Percentiles rank a stretch among this genome's conserved stretches.
Evolutionary conservation across 177 flowering plant genomes (phyloP).

Genomic region (Vitis hybrid): DNA sequence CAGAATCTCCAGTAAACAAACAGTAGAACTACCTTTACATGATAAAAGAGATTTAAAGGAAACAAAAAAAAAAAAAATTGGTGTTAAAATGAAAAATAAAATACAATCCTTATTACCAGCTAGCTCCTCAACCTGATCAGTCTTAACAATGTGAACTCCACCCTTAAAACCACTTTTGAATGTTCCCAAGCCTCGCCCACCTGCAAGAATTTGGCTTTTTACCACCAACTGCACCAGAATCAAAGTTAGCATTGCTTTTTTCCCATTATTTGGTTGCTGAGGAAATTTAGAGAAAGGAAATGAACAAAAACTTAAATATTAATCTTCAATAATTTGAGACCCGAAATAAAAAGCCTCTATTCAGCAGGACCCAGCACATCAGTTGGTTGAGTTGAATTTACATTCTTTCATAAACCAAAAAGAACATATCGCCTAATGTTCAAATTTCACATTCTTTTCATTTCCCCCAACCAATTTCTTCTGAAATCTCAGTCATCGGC

Average conservation of each 20-base stretch:
- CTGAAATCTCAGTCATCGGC: no score
- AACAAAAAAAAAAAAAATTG: background rate
- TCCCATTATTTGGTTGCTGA: background rate
- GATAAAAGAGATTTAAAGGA: background rate
- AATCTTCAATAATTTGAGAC: background rate
- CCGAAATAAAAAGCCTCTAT: background rate
- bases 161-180: constrained; percentile 89
- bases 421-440: background rate
- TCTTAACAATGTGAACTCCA: constrained; percentile 94
- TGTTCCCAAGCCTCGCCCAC: constrained; percentile 96
- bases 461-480: no score
- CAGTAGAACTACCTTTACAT: no score
- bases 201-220: constrained; percentile 96
- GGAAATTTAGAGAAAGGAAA: background rate
- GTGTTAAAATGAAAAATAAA: background rate
- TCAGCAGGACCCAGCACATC: no score
- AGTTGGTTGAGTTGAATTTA: background rate
- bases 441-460: background rate
- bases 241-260: constrained; percentile 8
- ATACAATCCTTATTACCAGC: constrained; percentile 56
- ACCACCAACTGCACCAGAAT: constrained; percentile 73
- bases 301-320: background rate
- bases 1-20: no score
- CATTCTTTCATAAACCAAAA: background rate
- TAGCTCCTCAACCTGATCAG: constrained; percentile 77